These are phyloP conservation scores for Jaminaea rosea DNA, from an alignment of 1,284 basidiomycete species.

Conservation along the genomic window DNA sequence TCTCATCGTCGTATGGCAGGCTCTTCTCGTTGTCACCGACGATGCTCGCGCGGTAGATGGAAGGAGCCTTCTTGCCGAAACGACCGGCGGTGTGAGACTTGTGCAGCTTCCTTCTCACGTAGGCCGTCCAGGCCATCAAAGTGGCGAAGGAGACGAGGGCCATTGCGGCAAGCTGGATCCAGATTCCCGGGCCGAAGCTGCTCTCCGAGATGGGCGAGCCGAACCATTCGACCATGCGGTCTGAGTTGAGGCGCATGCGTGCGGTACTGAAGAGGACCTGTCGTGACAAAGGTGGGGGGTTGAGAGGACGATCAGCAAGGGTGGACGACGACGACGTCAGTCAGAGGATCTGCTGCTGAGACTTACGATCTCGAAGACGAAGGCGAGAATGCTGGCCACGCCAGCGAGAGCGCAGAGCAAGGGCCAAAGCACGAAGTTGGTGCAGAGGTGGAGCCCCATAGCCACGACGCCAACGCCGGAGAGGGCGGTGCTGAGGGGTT, in stretches of 20 bases:
- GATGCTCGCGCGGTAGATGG: neutral
- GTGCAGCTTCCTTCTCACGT: neutral
- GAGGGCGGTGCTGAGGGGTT: neutral
- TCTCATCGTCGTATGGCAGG: neutral
- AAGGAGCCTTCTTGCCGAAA: neutral
- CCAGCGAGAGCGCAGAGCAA: neutral
- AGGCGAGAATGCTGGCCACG: neutral
- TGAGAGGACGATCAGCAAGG: too few species aligned
- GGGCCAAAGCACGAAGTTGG: constrained; percentile 1
- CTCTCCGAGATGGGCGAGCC: neutral
- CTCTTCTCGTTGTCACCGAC: neutral
- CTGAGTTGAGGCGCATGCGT: neutral
- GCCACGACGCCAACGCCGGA: neutral
- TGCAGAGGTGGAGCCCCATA: neutral
- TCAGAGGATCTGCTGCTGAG: too few species aligned
- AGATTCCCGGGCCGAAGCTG: neutral
- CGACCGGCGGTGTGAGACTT: neutral
- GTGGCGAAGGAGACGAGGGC: neutral
- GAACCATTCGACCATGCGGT: neutral
- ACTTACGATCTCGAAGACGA: constrained; percentile 1
- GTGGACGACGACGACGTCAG: too few species aligned
- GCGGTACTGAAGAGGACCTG: neutral
- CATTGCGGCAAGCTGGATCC: neutral
- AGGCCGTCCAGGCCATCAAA: neutral
- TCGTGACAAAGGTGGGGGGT: too few species aligned